Evolutionary conservation across 2,329 filamentous ascomycete genomes (phyloP), one percentile per base, ranked within the genome.

Genomic region (Chrysoporthe deuterocubensis): DNA sequence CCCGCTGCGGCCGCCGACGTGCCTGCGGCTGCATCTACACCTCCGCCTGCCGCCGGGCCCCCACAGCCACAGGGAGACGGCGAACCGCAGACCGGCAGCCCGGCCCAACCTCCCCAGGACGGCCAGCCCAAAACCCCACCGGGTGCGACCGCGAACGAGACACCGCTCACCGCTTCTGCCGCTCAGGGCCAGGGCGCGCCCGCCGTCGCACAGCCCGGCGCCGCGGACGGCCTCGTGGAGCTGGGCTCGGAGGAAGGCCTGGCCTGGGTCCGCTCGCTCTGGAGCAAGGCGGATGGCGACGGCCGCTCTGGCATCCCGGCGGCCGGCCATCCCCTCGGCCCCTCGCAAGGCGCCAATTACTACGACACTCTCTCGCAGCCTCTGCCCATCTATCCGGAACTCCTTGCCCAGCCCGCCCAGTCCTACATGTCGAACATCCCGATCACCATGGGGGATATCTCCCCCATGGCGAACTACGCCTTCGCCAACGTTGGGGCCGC

Each of bases 281-380:
- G 50, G 50, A 54, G 50, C 14, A 21, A 54, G 21, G 50, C 21
- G 26, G 50, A 32, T 32, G 50, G 50, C 50, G 26, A 11, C 26
- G 26, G 4, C 50, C 48, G 21, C 3, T 9, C 48, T 13, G 48
- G 32, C 21, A 14, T 54, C 4, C 50, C 50, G 14, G 21, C 50
- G 50, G 50, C 50, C 50, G 32, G 32, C 50, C 50, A 54, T 43
- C 37, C 40, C 32, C 37, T 43, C 44, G 37, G n/a, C 13, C 50
- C 32, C 50, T 54, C 50, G 7, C 21, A 21, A 32, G 37, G 13
- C 1, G 16, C 57, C 14, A 40, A 42, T 7, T 60, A 60, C 57
- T 60, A 60, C 40, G 57, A 60, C 57, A 34, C 34, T 34, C 56
- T 58, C 32, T 18, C 56, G 18, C 56, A 42, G n/a, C 56, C 56